Base-by-base conservation (phyloP, 148 eudicot genomes). In the Diospyros kaki region DNA sequence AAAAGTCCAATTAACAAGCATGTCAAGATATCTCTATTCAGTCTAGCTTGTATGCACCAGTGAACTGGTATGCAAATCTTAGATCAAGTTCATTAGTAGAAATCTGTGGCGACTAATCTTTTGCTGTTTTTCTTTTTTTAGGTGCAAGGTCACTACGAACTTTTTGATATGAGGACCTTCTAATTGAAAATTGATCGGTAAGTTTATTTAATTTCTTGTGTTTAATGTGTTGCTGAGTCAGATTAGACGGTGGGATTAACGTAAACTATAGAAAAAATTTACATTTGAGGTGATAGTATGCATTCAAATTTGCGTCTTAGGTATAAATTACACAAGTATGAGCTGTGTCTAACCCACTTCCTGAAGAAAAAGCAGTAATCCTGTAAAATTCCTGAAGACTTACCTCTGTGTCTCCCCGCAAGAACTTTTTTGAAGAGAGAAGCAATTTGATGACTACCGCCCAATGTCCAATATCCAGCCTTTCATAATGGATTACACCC, bases 401-500 rank as follows among this genome's bases (percentile, higher is more conserved):
- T 63, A 14, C 10, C 44, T 63, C 48, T 4, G 38, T 51, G 12
- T 6, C 48, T 72, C 56, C 40, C 58, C 50, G 58, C 64, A 51
- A 58, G n/a, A 56, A 43, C 13, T 50, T 28, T 15, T 60, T 18
- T 12, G 75, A 61, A 18, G 43, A 10, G 44, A 28, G 72, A 2
- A 55, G 13, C 28, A 45, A 62, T 73, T 62, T 62, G 18, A 52
- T 73, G 66, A 52, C 39, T 66, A 59, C 42, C 28, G 28, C 4
- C 43, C 41, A 54, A 46, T 74, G 42, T 15, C 39, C 28, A 28
- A 28, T 18, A 13, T 14, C 39, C 60, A 28, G 51, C 42, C 9
- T 73, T 48, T 46, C 48, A 73, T 63, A 73, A 74, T 74, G 76
- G 76, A 74, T 64, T 64, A 64, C 38, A 74, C 61, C 4, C 53